Evolutionary conservation across 108 stramenopile genomes (phyloP), one percentile per base, ranked within the genome.

Genomic region (Craspedostauros australis): DNA sequence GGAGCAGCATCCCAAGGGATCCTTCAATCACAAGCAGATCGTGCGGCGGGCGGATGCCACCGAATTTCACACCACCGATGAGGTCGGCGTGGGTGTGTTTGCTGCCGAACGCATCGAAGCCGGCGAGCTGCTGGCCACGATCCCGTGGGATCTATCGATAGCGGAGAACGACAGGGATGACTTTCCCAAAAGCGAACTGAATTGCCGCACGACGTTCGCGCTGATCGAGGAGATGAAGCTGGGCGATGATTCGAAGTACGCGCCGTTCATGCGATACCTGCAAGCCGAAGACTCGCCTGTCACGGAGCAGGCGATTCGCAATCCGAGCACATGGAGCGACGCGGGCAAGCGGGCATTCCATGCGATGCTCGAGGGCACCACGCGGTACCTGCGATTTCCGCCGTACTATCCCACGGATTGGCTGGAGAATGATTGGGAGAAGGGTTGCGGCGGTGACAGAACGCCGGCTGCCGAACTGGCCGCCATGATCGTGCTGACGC

Each of bases 251-350:
- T 62, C 60, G 1, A 40, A 70, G 2, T 66, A 38, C 40, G 70
- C 67, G 4, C 84, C 84, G 0, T 86, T 73, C 56, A 54, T 70
- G 15, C 38, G 60, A 4, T 86, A 86, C 39, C 44, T 86, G 45
- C 57, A 59, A 50, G 43, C 49, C 4, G n/a, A 12, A 0, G 67
- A 59, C 4, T n/a, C n/a, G n/a, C n/a, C n/a, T n/a, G n/a, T n/a
- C n/a, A n/a, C n/a, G n/a, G n/a, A n/a, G n/a, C n/a, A n/a, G n/a
- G n/a, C n/a, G n/a, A n/a, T n/a, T n/a, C 38, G 52, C 23, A 21
- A 60, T 28, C 57, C 72, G 12, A 57, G 62, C 4, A 69, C 64
- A 31, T 82, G 81, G 77, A 67, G 68, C 2, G 15, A 48, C 7
- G 40, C 29, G 21, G 81, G 65, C 33, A 53, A 54, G 37, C n/a